phyloP scores from a whole-genome alignment of 768 basidiomycete genomes.

The Leccinum boreale region DNA sequence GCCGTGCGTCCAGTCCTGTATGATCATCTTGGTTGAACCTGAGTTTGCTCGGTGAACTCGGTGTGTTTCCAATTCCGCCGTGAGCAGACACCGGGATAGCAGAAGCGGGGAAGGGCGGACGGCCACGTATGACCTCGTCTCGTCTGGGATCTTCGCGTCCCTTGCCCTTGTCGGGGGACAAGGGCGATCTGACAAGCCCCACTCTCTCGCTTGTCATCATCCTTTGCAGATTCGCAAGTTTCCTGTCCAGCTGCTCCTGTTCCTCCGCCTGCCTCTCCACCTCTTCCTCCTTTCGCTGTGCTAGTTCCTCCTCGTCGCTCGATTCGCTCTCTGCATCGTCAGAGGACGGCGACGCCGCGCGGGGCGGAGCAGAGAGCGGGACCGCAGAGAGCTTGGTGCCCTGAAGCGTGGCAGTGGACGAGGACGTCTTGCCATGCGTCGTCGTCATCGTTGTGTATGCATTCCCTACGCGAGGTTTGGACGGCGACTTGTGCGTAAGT shows the following conservation, averaged over 20 bases:
- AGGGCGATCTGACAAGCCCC: conserved; percentile 54
- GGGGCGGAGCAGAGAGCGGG: conserved; percentile 30
- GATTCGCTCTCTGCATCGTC: conserved; percentile 52
- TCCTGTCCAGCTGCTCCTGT: conserved; percentile 62
- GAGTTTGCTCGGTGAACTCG: conserved; percentile 31
- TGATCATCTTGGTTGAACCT: conserved; percentile 12
- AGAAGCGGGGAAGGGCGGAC: conserved; percentile 27
- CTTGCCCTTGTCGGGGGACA: conserved; percentile 38
- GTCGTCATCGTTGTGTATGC: neutral
- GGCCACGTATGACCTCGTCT: conserved; percentile 42
- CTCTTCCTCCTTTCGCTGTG: conserved; percentile 61
- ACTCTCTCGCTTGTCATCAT: conserved; percentile 74
- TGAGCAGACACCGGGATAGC: conserved; percentile 1
- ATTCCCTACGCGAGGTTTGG: conserved; percentile 28
- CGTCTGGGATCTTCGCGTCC: conserved; percentile 15
- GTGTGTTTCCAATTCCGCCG: conserved; percentile 7
- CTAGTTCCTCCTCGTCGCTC: conserved; percentile 57
- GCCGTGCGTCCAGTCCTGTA: conserved; percentile 31
- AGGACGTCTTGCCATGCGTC: conserved; percentile 45
- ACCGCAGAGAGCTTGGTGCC: conserved; percentile 33
- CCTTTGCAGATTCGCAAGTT: conserved; percentile 62
- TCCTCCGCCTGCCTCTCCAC: conserved; percentile 64
- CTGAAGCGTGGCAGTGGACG: conserved; percentile 71
- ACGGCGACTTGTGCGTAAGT: conserved; percentile 49
- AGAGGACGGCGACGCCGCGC: conserved; percentile 49